Evolutionary conservation across 768 basidiomycete species (phyloP).

Genomic region (Cyathus striatus): DNA sequence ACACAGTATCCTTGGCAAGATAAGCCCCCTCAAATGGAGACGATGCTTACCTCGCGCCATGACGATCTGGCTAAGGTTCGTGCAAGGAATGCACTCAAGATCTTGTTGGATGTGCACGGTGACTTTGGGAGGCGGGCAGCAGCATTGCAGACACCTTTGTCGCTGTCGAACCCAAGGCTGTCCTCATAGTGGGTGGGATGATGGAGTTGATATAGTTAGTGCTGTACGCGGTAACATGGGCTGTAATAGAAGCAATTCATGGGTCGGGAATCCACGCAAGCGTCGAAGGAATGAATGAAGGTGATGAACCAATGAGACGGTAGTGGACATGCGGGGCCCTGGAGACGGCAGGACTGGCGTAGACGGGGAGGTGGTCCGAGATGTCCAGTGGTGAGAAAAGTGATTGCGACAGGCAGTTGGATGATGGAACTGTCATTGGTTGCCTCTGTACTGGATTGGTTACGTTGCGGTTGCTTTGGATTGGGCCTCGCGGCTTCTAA

Average conservation of each 20-base stretch:
- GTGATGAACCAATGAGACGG: not conserved
- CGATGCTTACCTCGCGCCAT: slow-evolving; percentile 60
- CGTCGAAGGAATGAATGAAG: no score
- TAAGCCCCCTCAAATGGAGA: slow-evolving; percentile 62
- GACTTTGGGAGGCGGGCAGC: slow-evolving; percentile 70
- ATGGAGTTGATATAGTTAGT: not conserved
- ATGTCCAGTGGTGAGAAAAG: slow-evolving; percentile 15
- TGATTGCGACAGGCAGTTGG: slow-evolving; percentile 29
- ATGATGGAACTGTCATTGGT: slow-evolving; percentile 27
- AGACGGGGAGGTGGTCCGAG: slow-evolving; percentile 6
- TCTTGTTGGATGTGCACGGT: slow-evolving; percentile 85
- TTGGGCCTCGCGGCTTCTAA: no score
- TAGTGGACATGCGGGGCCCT: not conserved
- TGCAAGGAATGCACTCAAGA: slow-evolving; percentile 93
- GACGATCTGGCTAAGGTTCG: slow-evolving; percentile 87
- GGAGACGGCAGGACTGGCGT: not conserved
- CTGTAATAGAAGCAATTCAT: not conserved
- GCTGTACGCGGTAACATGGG: no score
- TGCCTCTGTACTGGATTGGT: slow-evolving; percentile 18
- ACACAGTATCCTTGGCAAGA: slow-evolving; percentile 79
- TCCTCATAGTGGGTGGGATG: slow-evolving; percentile 20
- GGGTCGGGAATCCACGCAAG: no score
- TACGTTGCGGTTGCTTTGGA: not conserved
- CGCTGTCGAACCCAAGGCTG: slow-evolving; percentile 34
- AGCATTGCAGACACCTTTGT: slow-evolving; percentile 31